Base-by-base conservation (phyloP, 371 early-diverging fungal genomes). In the Parasitella parasitica region DNA sequence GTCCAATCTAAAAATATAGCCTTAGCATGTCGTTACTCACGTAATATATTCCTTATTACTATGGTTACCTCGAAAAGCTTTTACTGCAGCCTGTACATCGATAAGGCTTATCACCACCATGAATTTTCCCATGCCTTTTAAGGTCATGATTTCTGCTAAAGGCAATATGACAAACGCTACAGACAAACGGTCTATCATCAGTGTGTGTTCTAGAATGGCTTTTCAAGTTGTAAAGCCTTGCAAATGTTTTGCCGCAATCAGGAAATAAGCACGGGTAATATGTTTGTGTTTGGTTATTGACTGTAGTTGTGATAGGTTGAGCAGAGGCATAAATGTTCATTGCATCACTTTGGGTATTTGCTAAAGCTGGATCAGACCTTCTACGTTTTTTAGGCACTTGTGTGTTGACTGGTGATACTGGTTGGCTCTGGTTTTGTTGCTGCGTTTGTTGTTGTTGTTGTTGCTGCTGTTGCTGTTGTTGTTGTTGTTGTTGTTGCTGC, bases 141-240 rank as follows among this genome's bases (percentile, higher is more conserved):
- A 94, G 69, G 67, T 94, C 95, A 61, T 94, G 94, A 64, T 94
- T 92, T 41, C 95, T 82, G 58, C 92, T 83, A 60, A 94, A 94
- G 0, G 92, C 87, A 53, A 88, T 82, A 43, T 80, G 70, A 69
- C 95, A 94, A 2, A 80, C 75, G 26, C 70, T 66, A 65, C 95
- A 94, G 6, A 85, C 77, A 78, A 90, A 94, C 0, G 94, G 94
- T 49, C 91, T 80, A 53, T 90, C 89, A 46, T 87, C 85, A 0
- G 92, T 90, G 66, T 92, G 93, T 4, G 93, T 91, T 54, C 89
- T 72, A 36, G 87, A 86, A 67, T 92, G 93, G 32, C 91, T 90
- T 51, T 90, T 91, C 38, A 91, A 81, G 59, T 91, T 92, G 62
- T 92, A 91, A 3, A 88, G 77, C 13, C 91, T 81, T 22, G 89